Evolutionary conservation across 352 stramenopile genomes (phyloP).

Genomic region (Phytophthora niederhauseri): DNA sequence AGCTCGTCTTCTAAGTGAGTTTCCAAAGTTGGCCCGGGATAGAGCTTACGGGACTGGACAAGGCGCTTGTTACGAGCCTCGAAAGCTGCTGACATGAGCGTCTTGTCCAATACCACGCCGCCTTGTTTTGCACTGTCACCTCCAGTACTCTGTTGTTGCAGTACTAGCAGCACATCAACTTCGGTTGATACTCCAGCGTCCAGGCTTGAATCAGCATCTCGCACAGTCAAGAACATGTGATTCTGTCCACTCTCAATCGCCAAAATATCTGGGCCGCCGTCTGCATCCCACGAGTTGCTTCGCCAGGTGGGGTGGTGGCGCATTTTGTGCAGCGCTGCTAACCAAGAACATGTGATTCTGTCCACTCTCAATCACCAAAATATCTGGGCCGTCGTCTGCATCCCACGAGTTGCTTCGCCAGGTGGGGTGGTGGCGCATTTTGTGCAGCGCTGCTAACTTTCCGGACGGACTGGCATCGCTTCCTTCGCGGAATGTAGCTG

Average conservation of each 20-base stretch:
- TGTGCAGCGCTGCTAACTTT: conserved; percentile 59
- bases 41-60: conserved; percentile 50
- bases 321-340: conserved; percentile 84
- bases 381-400: conserved; percentile 48
- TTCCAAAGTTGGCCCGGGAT: conserved; percentile 38
- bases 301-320: conserved; percentile 80
- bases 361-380: conserved; percentile 41
- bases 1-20: conserved; percentile 47
- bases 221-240: conserved; percentile 80
- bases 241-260: conserved; percentile 54
- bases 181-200: conserved; percentile 62
- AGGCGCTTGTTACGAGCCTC: conserved; percentile 66
- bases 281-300: conserved; percentile 84
- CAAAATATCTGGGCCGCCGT: conserved; percentile 43
- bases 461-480: conserved; percentile 34
- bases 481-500: conserved; percentile 35
- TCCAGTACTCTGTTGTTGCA: conserved; percentile 59
- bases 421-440: conserved; percentile 79
- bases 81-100: conserved; percentile 66
- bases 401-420: conserved; percentile 89
- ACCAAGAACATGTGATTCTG: conserved; percentile 82
- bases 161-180: conserved; percentile 71
- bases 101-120: conserved; percentile 38
- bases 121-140: conserved; percentile 43
- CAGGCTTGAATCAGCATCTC: conserved; percentile 65